phyloP scores from a whole-genome alignment of 129 eudicot species.

The Helianthus tuberosus region DNA sequence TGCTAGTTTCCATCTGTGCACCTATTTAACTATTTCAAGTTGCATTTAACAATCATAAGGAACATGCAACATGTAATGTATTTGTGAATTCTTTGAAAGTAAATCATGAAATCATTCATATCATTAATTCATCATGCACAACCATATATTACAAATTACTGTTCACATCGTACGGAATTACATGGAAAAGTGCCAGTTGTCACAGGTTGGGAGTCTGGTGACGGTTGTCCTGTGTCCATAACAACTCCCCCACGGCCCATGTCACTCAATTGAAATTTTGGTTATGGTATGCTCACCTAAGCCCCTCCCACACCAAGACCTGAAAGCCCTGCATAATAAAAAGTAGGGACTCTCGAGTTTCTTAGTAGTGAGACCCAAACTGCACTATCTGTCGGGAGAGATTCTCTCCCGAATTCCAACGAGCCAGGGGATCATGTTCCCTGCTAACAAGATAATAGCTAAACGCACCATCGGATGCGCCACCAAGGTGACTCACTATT shows the following conservation, averaged over 20 bases:
- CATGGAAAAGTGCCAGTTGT: too few relatives aligned
- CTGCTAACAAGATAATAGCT: conserved; percentile 78
- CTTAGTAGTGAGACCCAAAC: conserved; percentile 75
- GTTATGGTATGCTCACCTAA: conserved; percentile 57
- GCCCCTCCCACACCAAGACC: conserved; percentile 89
- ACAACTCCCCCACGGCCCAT: conserved; percentile 85
- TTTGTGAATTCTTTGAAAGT: too few relatives aligned
- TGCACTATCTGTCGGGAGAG: conserved; percentile 64
- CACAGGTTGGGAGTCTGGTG: conserved; percentile 57
- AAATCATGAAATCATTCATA: too few relatives aligned
- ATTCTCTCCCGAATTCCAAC: conserved; percentile 72
- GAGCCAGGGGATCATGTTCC: conserved; percentile 72
- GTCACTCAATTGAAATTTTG: conserved; percentile 46
- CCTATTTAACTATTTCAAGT: too few relatives aligned
- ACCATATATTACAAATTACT: too few relatives aligned
- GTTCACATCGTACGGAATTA: too few relatives aligned
- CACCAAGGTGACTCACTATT: conserved; percentile 77
- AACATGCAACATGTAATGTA: too few relatives aligned
- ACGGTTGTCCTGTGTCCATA: conserved; percentile 95
- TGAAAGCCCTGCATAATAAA: conserved; percentile 69
- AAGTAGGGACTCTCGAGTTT: conserved; percentile 64
- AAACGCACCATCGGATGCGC: conserved; percentile 76
- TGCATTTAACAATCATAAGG: too few relatives aligned
- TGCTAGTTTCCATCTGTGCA: too few relatives aligned
- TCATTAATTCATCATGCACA: too few relatives aligned